These are phyloP conservation scores for Cercophora sp. DNA, from an alignment of 495 filamentous ascomycete genomes.

Conservation along the genomic window DNA sequence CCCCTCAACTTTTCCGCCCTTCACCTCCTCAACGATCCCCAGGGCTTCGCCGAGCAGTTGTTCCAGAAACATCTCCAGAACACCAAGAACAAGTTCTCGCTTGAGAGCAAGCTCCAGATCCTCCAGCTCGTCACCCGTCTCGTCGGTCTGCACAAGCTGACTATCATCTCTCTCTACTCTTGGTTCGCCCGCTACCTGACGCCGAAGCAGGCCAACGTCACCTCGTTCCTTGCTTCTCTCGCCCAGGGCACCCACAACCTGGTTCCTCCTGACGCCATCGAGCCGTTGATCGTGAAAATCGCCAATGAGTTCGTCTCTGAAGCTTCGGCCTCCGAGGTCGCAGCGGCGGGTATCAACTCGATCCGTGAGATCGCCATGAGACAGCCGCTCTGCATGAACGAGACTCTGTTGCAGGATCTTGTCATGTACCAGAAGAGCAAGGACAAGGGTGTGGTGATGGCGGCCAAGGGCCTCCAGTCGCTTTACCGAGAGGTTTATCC, in stretches of 20 bases:
- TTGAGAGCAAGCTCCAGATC: slow-evolving; percentile 87
- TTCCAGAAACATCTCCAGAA: slow-evolving; percentile 90
- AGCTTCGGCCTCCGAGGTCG: slow-evolving; percentile 84
- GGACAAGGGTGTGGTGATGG: slow-evolving; percentile 98
- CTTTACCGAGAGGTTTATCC: slow-evolving; percentile 88
- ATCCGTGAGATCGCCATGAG: slow-evolving; percentile 91
- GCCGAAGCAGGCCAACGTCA: slow-evolving; percentile 91
- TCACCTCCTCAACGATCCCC: slow-evolving; percentile 90
- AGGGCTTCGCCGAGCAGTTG: slow-evolving; percentile 86
- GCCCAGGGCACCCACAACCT: slow-evolving; percentile 88
- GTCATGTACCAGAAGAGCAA: slow-evolving; percentile 96
- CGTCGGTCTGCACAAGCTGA: slow-evolving; percentile 87
- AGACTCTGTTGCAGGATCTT: slow-evolving; percentile 91
- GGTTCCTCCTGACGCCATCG: slow-evolving; percentile 88
- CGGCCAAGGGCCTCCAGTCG: slow-evolving; percentile 81
- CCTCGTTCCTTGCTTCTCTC: slow-evolving; percentile 87
- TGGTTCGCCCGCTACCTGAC: slow-evolving; percentile 82
- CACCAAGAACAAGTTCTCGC: slow-evolving; percentile 74
- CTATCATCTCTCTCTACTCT: slow-evolving; percentile 58
- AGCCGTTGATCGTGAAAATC: slow-evolving; percentile 90
- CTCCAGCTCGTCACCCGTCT: slow-evolving; percentile 86
- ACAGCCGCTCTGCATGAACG: slow-evolving; percentile 91
- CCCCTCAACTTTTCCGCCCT: slow-evolving; percentile 94
- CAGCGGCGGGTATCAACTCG: slow-evolving; percentile 86
- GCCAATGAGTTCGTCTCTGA: slow-evolving; percentile 98